Base-by-base conservation (phyloP, 2,329 filamentous ascomycete genomes). In the Talaromyces sp. region DNA sequence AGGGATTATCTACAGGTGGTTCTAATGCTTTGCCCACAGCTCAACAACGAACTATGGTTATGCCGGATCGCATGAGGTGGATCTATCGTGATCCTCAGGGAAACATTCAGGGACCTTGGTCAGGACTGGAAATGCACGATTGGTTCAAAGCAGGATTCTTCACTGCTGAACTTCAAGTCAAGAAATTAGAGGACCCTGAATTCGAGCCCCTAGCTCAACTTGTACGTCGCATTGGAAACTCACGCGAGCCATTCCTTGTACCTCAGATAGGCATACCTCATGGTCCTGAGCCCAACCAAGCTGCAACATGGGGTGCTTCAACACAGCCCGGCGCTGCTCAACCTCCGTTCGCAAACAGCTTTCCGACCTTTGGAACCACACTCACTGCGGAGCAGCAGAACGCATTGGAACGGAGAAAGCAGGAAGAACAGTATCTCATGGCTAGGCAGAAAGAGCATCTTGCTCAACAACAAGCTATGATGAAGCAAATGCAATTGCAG, bases 101-200 rank as follows among this genome's bases (percentile, higher is more conserved):
- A 24, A 90, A 92, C 67, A 89, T 92, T 6, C 95, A 99, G 75
- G 95, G 95, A 0, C 95, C 95, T 0, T 99, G 95, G 79, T 97
- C 93, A 45, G 95, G 95, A 1, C 82, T 99, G 59, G 95, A 99
- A 78, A 99, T 99, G 95, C 96, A 99, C 71, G 96, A 99, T 72
- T 99, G 95, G 95, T 99, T 98, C 80, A 98, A 98, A 77, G 94
- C 93, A 43, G 93, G 94, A 54, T 99, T 98, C 81, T 99, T 99
- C 79, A 96, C 92, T 0, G 89, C 94, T 0, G 94, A 99, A 71
- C 83, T 99, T 22, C 87, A 96, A 50, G 95, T 99, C 37, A 97
- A 96, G 81, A 97, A 97, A 76, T 83, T 94, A 5, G 95, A 99
- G 75, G 95, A 99, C 73, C 83, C 85, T 0, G 94, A 99, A 59